Evolutionary conservation across 768 basidiomycete species (phyloP), one percentile per base, ranked within the genome.

Genomic region (Rhodosporidiobolus odoratus): DNA sequence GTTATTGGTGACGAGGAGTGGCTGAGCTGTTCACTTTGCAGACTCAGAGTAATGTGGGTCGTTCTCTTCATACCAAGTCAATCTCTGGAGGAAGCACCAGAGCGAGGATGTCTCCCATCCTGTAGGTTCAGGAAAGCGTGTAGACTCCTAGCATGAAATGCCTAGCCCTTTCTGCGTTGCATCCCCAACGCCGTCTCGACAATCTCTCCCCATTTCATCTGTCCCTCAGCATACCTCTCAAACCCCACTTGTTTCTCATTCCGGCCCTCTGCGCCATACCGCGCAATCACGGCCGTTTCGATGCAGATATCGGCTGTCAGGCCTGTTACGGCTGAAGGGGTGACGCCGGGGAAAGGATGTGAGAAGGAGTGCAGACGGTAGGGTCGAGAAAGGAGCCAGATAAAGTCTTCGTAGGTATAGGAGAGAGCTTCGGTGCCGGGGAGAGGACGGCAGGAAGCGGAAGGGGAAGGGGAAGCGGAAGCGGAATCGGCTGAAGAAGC

Each of bases 271-370:
- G 56, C 27, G 13, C 72, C 67, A 30, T 58, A 58, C 2, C 27
- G 3, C 25, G 66, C 74, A 25, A 72, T 23, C 12, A 68, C 21
- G 3, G 67, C 64, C 15, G 27, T 30, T 13, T 68, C 52, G 56
- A 75, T 43, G 37, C 70, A n/a, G 19, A 77, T 74, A 52, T 77
- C 76, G 13, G 73, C 73, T 32, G 76, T 77, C 4, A 77, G n/a
- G 12, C 76, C 76, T 35, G 70, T 69, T 1, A 77, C 58, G 15
- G 67, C 47, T 2, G 68, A 71, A 0, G 64, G 68, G 35, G 71
- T 60, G 30, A 65, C 56, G 56, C 43, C 27, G 13, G 32, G 10
- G 32, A 25, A 25, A 2, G 54, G 30, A 47, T 65, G 34, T 8
- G 59, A 54, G 64, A 77, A 75, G 23, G 53, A 38, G 66, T 75